phyloP scores from a whole-genome alignment of 257 asterid genomes.

The Scutellaria minor region DNA sequence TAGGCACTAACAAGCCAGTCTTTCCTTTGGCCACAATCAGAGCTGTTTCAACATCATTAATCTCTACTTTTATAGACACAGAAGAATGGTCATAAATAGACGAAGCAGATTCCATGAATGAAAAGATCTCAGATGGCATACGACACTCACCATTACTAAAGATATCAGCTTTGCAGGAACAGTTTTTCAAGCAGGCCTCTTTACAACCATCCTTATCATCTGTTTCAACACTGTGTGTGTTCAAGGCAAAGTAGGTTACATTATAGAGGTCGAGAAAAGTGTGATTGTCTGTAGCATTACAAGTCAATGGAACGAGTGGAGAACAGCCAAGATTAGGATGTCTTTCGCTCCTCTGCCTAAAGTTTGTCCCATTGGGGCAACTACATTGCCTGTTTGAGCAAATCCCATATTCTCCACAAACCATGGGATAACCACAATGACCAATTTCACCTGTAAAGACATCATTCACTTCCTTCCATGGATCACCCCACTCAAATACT shows the following conservation, averaged over 20 bases:
- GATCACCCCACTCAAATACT: conserved; percentile 39
- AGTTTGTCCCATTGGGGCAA: conserved; percentile 41
- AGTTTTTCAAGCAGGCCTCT: conserved; percentile 45
- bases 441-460: conserved; percentile 29
- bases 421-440: conserved; percentile 44
- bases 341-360: conserved; percentile 34
- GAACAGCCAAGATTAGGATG: conserved; percentile 52
- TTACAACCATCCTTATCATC: conserved; percentile 33
- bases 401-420: conserved; percentile 47
- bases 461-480: conserved; percentile 40
- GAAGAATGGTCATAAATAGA: background rate
- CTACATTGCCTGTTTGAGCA: conserved; percentile 49
- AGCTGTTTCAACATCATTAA: background rate
- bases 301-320: conserved; percentile 32
- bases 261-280: conserved; percentile 38
- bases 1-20: conserved; percentile 11
- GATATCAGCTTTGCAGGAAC: conserved; percentile 55
- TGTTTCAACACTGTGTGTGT: background rate
- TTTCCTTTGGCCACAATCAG: background rate
- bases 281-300: conserved; percentile 35
- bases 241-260: conserved; percentile 43
- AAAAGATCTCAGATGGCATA: conserved; percentile 46
- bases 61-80: conserved; percentile 28
- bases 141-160: conserved; percentile 43
- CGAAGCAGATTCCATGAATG: conserved; percentile 27